Evolutionary conservation across 768 basidiomycete genomes (phyloP).

Genomic region (Daedalea quercina): DNA sequence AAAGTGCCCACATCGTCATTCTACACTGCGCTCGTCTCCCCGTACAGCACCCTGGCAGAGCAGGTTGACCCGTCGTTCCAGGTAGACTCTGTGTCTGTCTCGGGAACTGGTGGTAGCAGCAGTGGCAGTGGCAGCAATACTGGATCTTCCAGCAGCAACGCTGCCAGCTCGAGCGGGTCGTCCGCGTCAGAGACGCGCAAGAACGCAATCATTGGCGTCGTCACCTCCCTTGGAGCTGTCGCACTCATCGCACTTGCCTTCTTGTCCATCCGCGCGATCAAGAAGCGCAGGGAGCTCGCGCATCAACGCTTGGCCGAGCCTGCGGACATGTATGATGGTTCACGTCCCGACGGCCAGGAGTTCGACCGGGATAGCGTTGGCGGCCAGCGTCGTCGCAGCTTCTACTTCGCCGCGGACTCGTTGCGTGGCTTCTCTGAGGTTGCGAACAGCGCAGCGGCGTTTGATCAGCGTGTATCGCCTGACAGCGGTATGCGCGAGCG

Average conservation of each 20-base stretch:
- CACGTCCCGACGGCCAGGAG: constrained; percentile 57
- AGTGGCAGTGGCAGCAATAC: constrained; percentile 16
- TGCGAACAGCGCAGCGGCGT: constrained; percentile 21
- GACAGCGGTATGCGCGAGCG: constrained; percentile 45
- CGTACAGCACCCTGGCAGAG: constrained; percentile 49
- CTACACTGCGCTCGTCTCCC: constrained; percentile 43
- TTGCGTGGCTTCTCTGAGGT: constrained; percentile 49
- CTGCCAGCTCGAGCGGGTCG: background rate
- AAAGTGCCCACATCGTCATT: constrained; percentile 53
- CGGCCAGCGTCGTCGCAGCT: constrained; percentile 65
- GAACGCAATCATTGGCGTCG: constrained; percentile 89
- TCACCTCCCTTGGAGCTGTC: constrained; percentile 73
- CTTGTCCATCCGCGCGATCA: constrained; percentile 64
- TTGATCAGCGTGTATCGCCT: constrained; percentile 29
- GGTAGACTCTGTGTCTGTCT: constrained; percentile 35
- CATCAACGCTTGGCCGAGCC: constrained; percentile 70
- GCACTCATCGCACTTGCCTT: constrained; percentile 66
- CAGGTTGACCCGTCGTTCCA: constrained; percentile 68
- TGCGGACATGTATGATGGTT: constrained; percentile 29
- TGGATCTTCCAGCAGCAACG: constrained; percentile 20
- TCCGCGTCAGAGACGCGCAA: constrained; percentile 46
- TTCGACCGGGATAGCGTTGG: constrained; percentile 76
- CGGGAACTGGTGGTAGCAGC: constrained; percentile 9
- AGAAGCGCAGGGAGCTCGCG: constrained; percentile 58
- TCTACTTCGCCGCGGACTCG: constrained; percentile 86